Evolutionary conservation across 1,284 basidiomycete genomes (phyloP).

Genomic region (Leccinum pachyderme): DNA sequence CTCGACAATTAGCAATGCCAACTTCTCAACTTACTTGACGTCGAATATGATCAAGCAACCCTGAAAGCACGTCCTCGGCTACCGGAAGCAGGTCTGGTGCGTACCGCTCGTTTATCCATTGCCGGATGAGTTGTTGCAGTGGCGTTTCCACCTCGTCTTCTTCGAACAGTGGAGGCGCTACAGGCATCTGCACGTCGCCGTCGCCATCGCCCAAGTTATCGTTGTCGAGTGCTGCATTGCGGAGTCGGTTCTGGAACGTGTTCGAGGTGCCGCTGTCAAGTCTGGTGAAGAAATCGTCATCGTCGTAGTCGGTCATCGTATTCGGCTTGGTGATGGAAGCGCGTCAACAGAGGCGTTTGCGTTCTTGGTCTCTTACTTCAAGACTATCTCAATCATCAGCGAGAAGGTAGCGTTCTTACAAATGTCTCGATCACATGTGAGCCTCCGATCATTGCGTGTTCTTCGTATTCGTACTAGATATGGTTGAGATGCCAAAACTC

Average conservation of each 20-base stretch:
- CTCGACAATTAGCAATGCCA: background rate
- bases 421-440: background rate
- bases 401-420: background rate
- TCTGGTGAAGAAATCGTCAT: conserved; percentile 29
- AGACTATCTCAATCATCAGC: background rate
- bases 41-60: conserved; percentile 77
- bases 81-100: conserved; percentile 77
- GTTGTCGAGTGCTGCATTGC: conserved; percentile 24
- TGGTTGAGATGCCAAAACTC: background rate
- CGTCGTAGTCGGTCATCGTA: conserved; percentile 27
- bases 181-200: conserved; percentile 18
- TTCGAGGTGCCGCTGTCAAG: conserved; percentile 17
- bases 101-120: conserved; percentile 86
- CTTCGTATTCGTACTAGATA: background rate
- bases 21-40: conserved; percentile 66
- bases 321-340: background rate
- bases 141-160: conserved; percentile 40
- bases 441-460: background rate
- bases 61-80: conserved; percentile 71
- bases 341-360: background rate
- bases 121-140: conserved; percentile 64
- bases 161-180: conserved; percentile 12
- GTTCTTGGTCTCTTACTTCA: background rate
- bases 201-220: conserved; percentile 4
- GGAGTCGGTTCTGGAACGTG: conserved; percentile 30